Conservation (phyloP, 1,139 yeast species). For the Zygoascus sp. region DNA sequence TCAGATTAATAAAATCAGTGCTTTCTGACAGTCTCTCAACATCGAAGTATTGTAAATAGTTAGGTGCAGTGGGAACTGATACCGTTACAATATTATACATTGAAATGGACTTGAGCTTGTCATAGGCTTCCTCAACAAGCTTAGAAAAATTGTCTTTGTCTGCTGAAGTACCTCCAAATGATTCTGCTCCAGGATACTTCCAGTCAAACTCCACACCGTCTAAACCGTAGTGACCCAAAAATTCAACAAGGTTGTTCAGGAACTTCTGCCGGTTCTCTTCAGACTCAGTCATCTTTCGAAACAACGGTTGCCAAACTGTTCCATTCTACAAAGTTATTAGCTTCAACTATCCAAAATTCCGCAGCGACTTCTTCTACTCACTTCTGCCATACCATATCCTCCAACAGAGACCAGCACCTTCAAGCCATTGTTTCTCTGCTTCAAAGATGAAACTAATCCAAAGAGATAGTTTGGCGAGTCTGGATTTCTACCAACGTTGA, state of each 20-base stretch:
- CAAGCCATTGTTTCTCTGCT: neutral
- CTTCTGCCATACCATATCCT: neutral
- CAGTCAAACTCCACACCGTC: neutral
- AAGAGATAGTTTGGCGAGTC: neutral
- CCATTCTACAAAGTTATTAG: neutral
- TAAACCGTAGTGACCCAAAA: neutral
- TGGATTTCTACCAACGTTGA: neutral
- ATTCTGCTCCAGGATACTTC: neutral
- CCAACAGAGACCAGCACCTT: neutral
- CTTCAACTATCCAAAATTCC: neutral
- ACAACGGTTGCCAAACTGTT: neutral
- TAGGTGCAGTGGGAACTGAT: neutral
- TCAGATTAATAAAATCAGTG: neutral
- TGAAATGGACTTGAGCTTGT: neutral
- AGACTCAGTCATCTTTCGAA: neutral
- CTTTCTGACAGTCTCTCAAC: neutral
- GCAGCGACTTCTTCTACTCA: neutral
- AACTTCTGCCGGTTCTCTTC: neutral
- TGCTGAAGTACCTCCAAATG: neutral
- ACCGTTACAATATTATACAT: neutral
- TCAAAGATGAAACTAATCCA: neutral
- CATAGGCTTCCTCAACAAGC: neutral
- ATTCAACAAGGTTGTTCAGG: neutral
- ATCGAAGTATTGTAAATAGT: neutral
- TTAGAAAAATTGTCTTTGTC: neutral